Base-by-base conservation (phyloP, 78 protist species). In the Cavenderia fasciculata region DNA sequence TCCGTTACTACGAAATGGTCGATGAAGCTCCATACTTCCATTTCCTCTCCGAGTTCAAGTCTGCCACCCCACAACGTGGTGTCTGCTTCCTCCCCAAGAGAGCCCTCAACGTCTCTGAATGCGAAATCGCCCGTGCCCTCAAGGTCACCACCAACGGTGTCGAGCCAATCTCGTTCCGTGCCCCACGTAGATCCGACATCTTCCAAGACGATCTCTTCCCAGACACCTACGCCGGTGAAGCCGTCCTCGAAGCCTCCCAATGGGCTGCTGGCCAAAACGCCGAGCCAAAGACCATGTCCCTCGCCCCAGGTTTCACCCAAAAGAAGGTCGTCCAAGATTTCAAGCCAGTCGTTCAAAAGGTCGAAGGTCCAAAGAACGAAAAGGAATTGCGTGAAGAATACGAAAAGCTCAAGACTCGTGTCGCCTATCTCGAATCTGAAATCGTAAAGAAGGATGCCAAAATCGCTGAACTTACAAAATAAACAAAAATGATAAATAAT, bases 161-260 rank as follows among this genome's bases (percentile, higher is more conserved):
- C 66, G 98, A 97, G 84, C 98, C 98, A 59, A 94, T 98, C 86
- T 59, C 94, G 16, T 94, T 97, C 85, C 40, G 63, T 19, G 97
- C 95, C 25, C 98, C 98, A 47, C 95, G 99, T 69, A 97, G 97
- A 85, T 76, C 95, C 36, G 98, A 95, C 49, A 51, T 68, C 74
- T 97, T 97, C 95, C 98, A 97, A 85, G 97, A 94, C 23, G 99
- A 97, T 78, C 7, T 97, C 82, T 97, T 52, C 92, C 99, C 99
- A 66, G 95, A 86, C 40, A 85, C 97, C 85, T 49, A n/a, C 40
- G 93, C 94, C 10, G 97, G 96, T 82, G 77, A 85, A 56, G 74
- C 99, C 40, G 38, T 94, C 47, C 73, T 97, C 68, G 51, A 95
- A 38, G 96, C 96, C 19, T 95, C n/a, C 14, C 96, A 96, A n/a